A percentile compares a stretch with the other conserved stretches of the same genome.
Conservation (phyloP, 805 yeast species). For the Kuraishia hungarica region DNA sequence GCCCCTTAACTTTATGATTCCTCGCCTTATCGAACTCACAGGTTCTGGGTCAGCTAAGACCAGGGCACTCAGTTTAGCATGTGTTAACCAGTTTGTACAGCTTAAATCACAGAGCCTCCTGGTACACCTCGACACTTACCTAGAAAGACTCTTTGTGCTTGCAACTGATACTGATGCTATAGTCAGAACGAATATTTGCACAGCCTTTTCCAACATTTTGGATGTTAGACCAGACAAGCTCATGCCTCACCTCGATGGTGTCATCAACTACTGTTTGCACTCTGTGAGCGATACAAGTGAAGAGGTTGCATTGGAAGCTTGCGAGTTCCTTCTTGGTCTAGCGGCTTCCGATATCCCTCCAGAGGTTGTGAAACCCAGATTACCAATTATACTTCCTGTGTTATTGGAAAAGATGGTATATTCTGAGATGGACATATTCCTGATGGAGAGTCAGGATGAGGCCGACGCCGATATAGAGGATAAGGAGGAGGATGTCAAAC, state of each 20-base stretch:
- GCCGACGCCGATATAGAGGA: slow-evolving; percentile 78
- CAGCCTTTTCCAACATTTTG: slow-evolving; percentile 61
- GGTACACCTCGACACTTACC: slow-evolving; percentile 55
- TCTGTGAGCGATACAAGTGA: slow-evolving; percentile 59
- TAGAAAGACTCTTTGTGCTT: slow-evolving; percentile 55
- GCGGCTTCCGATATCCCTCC: slow-evolving; percentile 54
- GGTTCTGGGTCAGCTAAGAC: slow-evolving; percentile 34
- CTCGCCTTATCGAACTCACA: slow-evolving; percentile 50
- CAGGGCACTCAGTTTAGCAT: slow-evolving; percentile 54
- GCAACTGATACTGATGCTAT: slow-evolving; percentile 54
- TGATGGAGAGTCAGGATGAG: slow-evolving; percentile 56
- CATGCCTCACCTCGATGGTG: slow-evolving; percentile 76
- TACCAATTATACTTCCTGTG: slow-evolving; percentile 65
- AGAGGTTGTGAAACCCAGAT: slow-evolving; percentile 47
- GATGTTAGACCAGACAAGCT: slow-evolving; percentile 77
- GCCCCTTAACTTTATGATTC: slow-evolving; percentile 63
- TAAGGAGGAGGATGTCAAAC: slow-evolving; percentile 80
- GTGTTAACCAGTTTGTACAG: slow-evolving; percentile 71
- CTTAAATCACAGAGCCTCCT: slow-evolving; percentile 59
- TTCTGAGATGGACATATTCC: slow-evolving; percentile 68
- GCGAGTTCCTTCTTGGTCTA: slow-evolving; percentile 79
- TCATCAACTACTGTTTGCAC: slow-evolving; percentile 75
- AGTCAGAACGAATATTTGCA: slow-evolving; percentile 69
- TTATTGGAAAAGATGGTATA: slow-evolving; percentile 79
- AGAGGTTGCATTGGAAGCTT: slow-evolving; percentile 81